Percentiles rank a stretch among this genome's conserved stretches.
These are phyloP conservation scores for Ormosia emarginata DNA, from an alignment of 306 rosid genomes.

Conservation along the genomic window DNA sequence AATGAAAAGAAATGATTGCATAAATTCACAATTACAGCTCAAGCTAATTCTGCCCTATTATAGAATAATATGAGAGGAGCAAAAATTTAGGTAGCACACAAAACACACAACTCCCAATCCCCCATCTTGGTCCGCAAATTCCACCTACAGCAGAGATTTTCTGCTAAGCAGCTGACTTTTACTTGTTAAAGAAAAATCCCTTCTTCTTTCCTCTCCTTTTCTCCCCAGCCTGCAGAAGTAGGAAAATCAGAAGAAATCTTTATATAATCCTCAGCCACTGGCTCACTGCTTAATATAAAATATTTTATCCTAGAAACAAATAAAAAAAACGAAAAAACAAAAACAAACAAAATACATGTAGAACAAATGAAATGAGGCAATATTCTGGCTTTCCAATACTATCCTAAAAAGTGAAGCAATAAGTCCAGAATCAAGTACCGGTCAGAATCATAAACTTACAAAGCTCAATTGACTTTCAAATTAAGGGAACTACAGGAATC, in stretches of 20 bases:
- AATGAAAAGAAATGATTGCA: conserved; percentile 7
- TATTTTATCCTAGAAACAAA: neutral
- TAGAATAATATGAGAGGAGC: conserved; percentile 24
- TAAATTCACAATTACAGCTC: conserved; percentile 36
- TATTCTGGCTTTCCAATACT: neutral
- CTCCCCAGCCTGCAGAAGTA: conserved; percentile 74
- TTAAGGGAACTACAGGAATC: conserved; percentile 7
- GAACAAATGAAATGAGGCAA: neutral
- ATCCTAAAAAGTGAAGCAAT: neutral
- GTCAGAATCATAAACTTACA: neutral
- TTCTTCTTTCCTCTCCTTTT: conserved; percentile 74
- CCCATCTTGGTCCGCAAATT: conserved; percentile 11
- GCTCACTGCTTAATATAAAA: neutral
- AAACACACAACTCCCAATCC: conserved; percentile 26
- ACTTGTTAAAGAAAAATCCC: conserved; percentile 69
- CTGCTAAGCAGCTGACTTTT: conserved; percentile 18
- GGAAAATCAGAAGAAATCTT: conserved; percentile 6
- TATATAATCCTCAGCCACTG: neutral
- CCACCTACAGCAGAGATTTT: conserved; percentile 22
- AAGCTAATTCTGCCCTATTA: conserved; percentile 41
- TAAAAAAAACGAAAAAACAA: neutral
- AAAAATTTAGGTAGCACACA: conserved; percentile 31
- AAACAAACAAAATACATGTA: neutral
- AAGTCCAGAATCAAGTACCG: neutral
- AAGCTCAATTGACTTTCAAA: neutral